Evolutionary conservation across 1,284 basidiomycete species (phyloP).

Genomic region (Tilletia walkeri): DNA sequence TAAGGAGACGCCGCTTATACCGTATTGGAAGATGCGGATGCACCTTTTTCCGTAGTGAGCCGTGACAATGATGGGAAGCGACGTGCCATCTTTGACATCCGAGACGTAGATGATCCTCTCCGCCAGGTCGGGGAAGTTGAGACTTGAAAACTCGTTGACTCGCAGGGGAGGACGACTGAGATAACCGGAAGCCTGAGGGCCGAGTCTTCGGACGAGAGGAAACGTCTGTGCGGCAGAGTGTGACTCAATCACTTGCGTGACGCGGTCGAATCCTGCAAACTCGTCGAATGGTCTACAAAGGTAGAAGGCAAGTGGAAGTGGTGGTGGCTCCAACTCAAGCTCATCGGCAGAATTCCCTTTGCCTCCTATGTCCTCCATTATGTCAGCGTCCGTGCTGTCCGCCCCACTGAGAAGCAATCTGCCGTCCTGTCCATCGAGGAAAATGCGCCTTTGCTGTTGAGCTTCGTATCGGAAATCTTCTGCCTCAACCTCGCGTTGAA

Average conservation of each 20-base stretch:
- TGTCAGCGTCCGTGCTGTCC: slow-evolving; percentile 20
- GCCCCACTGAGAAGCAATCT: slow-evolving; percentile 16
- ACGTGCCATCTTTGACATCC: slow-evolving; percentile 2
- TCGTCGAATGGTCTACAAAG: slow-evolving; percentile 43
- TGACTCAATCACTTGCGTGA: slow-evolving; percentile 21
- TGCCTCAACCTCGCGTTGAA: slow-evolving; percentile 36
- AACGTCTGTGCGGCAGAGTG: neutral
- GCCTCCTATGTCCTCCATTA: slow-evolving; percentile 15
- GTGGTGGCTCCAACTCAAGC: slow-evolving; percentile 19
- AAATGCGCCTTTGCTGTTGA: slow-evolving; percentile 22
- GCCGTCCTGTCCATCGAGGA: slow-evolving; percentile 9
- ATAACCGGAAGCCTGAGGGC: neutral
- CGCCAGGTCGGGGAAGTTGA: slow-evolving; percentile 33
- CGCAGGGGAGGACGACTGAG: neutral
- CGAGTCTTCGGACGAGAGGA: neutral
- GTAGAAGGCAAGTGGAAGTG: slow-evolving; percentile 42
- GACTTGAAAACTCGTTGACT: slow-evolving; percentile 13
- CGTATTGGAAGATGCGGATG: slow-evolving; percentile 38
- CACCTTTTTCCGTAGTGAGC: slow-evolving; percentile 22
- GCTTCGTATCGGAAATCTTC: slow-evolving; percentile 28
- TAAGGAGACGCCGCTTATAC: slow-evolving; percentile 20
- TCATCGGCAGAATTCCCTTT: slow-evolving; percentile 19
- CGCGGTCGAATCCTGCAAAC: slow-evolving; percentile 26
- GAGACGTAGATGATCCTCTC: slow-evolving; percentile 36
- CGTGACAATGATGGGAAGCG: slow-evolving; percentile 32